These are phyloP conservation scores for Neocucurbitaria cava DNA, from an alignment of 2,329 filamentous ascomycete species.

Conservation along the genomic window DNA sequence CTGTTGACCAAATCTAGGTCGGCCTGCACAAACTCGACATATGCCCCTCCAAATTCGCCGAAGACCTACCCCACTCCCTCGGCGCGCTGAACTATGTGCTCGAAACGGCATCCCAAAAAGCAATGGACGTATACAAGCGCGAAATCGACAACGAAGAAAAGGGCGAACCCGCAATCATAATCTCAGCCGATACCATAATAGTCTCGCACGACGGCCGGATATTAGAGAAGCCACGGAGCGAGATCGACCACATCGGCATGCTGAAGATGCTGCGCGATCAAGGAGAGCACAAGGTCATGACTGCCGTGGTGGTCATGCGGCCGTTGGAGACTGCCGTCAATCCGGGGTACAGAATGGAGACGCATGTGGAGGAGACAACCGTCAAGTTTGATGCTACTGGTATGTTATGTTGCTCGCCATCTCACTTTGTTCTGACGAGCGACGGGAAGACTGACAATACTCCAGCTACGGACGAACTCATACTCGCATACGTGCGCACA, in stretches of 20 bases:
- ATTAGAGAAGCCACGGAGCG: constrained; percentile 86
- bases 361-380: constrained; percentile 85
- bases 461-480: constrained; percentile 76
- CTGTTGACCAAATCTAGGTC: constrained; percentile 59
- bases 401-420: constrained; percentile 29
- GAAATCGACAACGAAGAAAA: constrained; percentile 63
- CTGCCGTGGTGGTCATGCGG: constrained; percentile 81
- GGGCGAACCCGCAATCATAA: constrained; percentile 81
- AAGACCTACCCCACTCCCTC: constrained; percentile 88
- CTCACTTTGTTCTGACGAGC: background rate
- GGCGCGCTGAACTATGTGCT: constrained; percentile 91
- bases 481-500: constrained; percentile 80
- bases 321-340: constrained; percentile 80
- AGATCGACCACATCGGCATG: constrained; percentile 84
- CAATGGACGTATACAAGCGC: constrained; percentile 71
- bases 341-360: constrained; percentile 85
- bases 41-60: constrained; percentile 80
- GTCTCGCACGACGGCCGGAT: constrained; percentile 77
- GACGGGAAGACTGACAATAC: constrained; percentile 9
- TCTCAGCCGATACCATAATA: constrained; percentile 91
- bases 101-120: constrained; percentile 84
- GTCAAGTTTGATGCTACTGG: constrained; percentile 80
- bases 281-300: constrained; percentile 80
- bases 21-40: constrained; percentile 85
- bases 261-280: constrained; percentile 81